Evolutionary conservation across 2,329 filamentous ascomycete genomes (phyloP).

Genomic region (Alternaria solani): DNA sequence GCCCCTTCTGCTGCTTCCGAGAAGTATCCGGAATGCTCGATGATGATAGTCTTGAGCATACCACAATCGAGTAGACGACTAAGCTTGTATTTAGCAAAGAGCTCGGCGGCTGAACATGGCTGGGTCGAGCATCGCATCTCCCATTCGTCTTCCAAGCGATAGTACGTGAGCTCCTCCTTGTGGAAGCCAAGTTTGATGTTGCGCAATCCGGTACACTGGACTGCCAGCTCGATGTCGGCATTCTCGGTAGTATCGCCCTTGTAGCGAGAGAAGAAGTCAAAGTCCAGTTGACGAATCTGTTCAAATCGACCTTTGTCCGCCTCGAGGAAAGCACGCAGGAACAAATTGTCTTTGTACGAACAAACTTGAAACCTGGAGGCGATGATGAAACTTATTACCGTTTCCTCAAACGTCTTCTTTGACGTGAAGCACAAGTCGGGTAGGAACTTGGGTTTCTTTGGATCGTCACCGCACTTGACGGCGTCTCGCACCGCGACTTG

Average conservation of each 20-base stretch:
- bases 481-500: background rate
- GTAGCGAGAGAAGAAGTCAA: background rate
- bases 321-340: background rate
- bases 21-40: background rate
- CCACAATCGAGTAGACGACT: background rate
- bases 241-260: background rate
- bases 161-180: background rate
- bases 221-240: background rate
- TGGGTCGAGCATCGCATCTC: background rate
- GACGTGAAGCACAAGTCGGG: background rate
- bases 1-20: background rate
- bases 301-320: background rate
- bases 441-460: background rate
- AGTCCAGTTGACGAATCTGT: background rate
- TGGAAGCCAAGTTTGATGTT: background rate
- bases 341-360: background rate
- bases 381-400: background rate
- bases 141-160: background rate
- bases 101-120: rapidly evolving
- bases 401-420: background rate
- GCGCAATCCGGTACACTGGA: background rate
- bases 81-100: background rate
- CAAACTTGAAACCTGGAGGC: background rate
- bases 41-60: background rate
- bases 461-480: background rate